These are phyloP conservation scores for Capsaspora owczarzaki DNA, from an alignment of 78 protist species.

Conservation along the genomic window DNA sequence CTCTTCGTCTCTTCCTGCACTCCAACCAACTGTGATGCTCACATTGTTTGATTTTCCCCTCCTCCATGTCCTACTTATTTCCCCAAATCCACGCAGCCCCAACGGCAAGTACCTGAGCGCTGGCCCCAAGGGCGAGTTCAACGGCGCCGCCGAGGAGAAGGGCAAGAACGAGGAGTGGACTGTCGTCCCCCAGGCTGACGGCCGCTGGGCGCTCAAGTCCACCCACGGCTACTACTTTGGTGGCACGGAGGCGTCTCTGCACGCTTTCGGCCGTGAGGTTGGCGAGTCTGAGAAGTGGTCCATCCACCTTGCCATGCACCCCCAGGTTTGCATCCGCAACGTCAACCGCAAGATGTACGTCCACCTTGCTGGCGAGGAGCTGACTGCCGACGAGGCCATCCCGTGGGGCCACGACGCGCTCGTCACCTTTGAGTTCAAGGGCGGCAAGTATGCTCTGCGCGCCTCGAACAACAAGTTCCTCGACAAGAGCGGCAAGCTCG, in stretches of 20 bases:
- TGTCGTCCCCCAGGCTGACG: not conserved
- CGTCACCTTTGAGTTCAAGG: not conserved
- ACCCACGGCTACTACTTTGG: constrained; percentile 4
- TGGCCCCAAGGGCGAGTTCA: not conserved
- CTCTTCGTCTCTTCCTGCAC: too few species aligned
- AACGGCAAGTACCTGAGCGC: constrained; percentile 2
- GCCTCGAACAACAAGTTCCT: constrained; percentile 2
- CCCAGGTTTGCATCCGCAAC: not conserved
- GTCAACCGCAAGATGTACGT: not conserved
- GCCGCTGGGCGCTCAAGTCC: constrained; percentile 2
- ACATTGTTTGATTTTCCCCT: too few species aligned
- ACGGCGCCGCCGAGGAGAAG: not conserved
- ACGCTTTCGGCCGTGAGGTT: not conserved
- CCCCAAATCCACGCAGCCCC: not conserved
- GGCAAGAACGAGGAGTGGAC: constrained; percentile 3
- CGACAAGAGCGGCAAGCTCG: not conserved
- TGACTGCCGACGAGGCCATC: not conserved
- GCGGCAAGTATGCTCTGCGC: not conserved
- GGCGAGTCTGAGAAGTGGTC: not conserved
- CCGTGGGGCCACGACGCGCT: constrained; percentile 2
- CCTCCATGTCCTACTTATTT: too few species aligned
- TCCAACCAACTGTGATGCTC: too few species aligned
- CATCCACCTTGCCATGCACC: constrained; percentile 18
- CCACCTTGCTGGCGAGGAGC: constrained; percentile 2
- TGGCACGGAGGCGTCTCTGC: not conserved